These are phyloP conservation scores for Candida incommunis DNA, from an alignment of 805 yeast genomes.

Conservation along the genomic window DNA sequence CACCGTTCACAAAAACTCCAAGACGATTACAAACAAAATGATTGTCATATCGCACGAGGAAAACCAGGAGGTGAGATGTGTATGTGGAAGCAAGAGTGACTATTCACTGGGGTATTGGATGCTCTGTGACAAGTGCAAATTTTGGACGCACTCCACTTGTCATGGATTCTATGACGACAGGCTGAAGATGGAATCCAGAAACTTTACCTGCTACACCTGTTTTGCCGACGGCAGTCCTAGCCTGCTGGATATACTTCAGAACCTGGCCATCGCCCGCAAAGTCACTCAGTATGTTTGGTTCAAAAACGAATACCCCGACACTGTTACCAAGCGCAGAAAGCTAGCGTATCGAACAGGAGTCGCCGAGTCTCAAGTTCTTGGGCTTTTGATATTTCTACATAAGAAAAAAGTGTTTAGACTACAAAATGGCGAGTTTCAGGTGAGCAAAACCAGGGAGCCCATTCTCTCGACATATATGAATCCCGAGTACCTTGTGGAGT, in stretches of 20 bases:
- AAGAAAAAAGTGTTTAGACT: neutral
- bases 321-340: neutral
- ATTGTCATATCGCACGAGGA: too few species aligned
- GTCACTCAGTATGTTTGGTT: neutral
- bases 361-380: neutral
- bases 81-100: neutral
- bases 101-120: slow-evolving; percentile 28
- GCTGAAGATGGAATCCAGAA: neutral
- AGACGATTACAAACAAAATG: too few species aligned
- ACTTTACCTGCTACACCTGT: neutral
- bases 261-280: neutral
- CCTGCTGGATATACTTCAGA: neutral
- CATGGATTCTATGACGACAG: neutral
- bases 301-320: neutral
- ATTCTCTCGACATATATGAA: neutral
- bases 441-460: neutral
- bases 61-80: too few species aligned
- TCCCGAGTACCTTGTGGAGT: neutral
- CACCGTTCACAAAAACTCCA: too few species aligned
- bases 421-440: neutral
- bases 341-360: neutral
- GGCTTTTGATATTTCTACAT: neutral
- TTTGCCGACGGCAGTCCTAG: neutral
- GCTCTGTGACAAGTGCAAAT: slow-evolving; percentile 37
- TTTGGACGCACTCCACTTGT: slow-evolving; percentile 43